These are phyloP conservation scores for Nicotiana tomentosiformis DNA, from an alignment of 257 asterid species.

Conservation along the genomic window DNA sequence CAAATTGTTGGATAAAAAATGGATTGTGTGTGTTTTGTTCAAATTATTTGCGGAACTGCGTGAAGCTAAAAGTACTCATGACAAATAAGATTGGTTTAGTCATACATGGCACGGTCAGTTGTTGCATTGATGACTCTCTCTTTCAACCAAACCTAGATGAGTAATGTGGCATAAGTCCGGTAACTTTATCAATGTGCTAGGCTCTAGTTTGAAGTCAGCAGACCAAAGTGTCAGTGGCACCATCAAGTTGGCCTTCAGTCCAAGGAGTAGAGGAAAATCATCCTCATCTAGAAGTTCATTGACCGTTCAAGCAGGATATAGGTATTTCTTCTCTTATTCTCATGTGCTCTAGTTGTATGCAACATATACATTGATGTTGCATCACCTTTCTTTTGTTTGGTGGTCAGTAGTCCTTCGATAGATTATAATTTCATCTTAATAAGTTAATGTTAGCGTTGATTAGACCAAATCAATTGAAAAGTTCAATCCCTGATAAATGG, in stretches of 20 bases:
- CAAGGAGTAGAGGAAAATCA: slow-evolving; percentile 28
- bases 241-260: slow-evolving; percentile 39
- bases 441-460: background rate
- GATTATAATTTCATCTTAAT: background rate
- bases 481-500: background rate
- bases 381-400: background rate
- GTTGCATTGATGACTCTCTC: background rate
- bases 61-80: background rate
- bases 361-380: background rate
- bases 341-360: background rate
- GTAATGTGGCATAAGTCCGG: background rate
- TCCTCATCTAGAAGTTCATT: slow-evolving; percentile 32
- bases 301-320: slow-evolving; percentile 45
- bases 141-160: background rate
- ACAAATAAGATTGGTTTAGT: background rate
- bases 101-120: background rate
- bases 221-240: slow-evolving; percentile 36
- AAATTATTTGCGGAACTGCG: background rate
- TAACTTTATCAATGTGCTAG: slow-evolving; percentile 18
- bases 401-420: background rate
- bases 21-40: background rate
- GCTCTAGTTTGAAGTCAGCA: slow-evolving; percentile 31
- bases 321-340: slow-evolving; percentile 30
- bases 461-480: background rate
- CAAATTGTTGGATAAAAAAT: background rate